Evolutionary conservation across 2,329 filamentous ascomycete species (phyloP).

Genomic region (Penicillium sp.): DNA sequence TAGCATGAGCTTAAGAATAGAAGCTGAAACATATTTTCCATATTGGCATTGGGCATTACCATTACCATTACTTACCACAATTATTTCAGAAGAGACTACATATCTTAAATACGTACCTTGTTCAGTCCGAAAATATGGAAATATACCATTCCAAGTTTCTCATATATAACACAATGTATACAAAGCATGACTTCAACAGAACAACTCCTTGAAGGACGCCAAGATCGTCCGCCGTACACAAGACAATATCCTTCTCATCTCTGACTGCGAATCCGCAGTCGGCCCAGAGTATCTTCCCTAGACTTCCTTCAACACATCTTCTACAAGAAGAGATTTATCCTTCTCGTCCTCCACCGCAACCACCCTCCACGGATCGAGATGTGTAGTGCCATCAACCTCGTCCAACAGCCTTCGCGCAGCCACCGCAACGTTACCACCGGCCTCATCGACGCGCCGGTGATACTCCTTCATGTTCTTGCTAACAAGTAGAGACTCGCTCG

Average conservation of each 20-base stretch:
- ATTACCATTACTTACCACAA: background rate
- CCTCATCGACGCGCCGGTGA: conserved; percentile 25
- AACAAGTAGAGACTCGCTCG: conserved; percentile 27
- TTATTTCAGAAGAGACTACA: background rate
- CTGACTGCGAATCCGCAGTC: background rate
- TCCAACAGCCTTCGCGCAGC: conserved; percentile 29
- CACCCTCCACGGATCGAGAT: conserved; percentile 12
- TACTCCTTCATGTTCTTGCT: conserved; percentile 32
- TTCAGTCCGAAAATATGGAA: background rate
- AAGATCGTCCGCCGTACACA: background rate
- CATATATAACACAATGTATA: no score
- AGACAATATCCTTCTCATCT: background rate
- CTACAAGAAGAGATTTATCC: background rate
- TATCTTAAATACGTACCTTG: background rate
- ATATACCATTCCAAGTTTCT: no score
- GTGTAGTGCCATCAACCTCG: conserved; percentile 25
- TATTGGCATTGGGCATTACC: background rate
- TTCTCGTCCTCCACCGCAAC: conserved; percentile 1
- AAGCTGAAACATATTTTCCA: background rate
- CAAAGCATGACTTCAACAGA: no score
- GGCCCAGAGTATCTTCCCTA: conserved; percentile 1
- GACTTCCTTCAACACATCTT: background rate
- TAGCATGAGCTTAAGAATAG: conserved; percentile 2
- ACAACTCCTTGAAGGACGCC: no score
- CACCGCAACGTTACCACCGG: conserved; percentile 29